A percentile compares a stretch with the other conserved stretches of the same genome.
These are phyloP conservation scores for Tylopilus plumbeoviolaceoides DNA, from an alignment of 768 basidiomycete species.

Conservation along the genomic window DNA sequence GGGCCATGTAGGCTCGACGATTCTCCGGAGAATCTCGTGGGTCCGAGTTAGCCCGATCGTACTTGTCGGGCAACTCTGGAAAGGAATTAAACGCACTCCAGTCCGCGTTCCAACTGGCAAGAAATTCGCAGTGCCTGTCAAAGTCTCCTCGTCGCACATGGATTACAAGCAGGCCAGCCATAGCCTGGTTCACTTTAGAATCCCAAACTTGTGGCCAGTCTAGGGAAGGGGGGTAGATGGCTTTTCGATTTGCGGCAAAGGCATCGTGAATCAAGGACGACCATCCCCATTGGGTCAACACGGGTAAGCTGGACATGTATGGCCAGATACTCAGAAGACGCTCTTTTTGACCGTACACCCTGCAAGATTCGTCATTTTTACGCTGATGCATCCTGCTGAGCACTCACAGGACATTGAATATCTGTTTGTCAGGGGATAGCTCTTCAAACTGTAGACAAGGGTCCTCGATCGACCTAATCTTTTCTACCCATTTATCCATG, in stretches of 20 bases:
- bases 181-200: slow-evolving; percentile 5
- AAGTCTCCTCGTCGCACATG: slow-evolving; percentile 53
- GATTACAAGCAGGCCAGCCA: slow-evolving; percentile 39
- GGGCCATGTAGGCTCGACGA: slow-evolving; percentile 29
- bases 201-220: slow-evolving; percentile 2
- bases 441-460: slow-evolving; percentile 36
- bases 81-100: slow-evolving; percentile 45
- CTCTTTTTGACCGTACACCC: slow-evolving; percentile 27
- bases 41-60: slow-evolving; percentile 26
- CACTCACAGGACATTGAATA: slow-evolving; percentile 17
- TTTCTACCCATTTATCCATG: slow-evolving; percentile 34
- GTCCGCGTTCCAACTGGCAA: slow-evolving; percentile 31
- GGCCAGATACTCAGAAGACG: slow-evolving; percentile 34
- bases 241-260: slow-evolving; percentile 16
- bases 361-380: slow-evolving; percentile 8
- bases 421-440: slow-evolving; percentile 12
- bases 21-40: slow-evolving; percentile 22
- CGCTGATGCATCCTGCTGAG: neutral
- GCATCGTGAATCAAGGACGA: slow-evolving; percentile 31
- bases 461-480: slow-evolving; percentile 32
- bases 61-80: slow-evolving; percentile 34
- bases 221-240: slow-evolving; percentile 18
- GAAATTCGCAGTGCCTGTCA: slow-evolving; percentile 36
- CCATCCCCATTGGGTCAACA: slow-evolving; percentile 34
- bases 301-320: slow-evolving; percentile 29